Base-by-base conservation (phyloP, 495 filamentous ascomycete species). In the Gamarada debralockiae region DNA sequence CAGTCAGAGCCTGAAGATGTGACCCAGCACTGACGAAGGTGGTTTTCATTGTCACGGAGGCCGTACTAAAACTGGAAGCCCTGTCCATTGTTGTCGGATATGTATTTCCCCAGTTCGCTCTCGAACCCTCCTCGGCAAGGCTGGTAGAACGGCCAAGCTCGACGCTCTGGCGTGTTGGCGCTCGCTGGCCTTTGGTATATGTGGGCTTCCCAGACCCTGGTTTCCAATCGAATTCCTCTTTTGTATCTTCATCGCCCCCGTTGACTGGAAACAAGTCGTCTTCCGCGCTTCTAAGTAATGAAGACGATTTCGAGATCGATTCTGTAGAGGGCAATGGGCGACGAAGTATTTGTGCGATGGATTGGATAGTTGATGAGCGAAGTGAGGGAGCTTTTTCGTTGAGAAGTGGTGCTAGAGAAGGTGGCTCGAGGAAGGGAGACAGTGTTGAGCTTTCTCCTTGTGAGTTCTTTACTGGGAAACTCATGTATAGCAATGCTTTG, bases 401-500 rank as follows among this genome's bases (percentile, higher is more conserved):
- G 45, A 92, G 73, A 25, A 73, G 70, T 10, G 65, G 64, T 18
- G 65, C 64, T 10, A 80, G 65, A 23, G 75, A 65, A 22, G 73
- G 70, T 0, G 64, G 63, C 1, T 79, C 70, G 9, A 92, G 71
- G 52, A 90, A 92, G 2, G 73, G 72, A 3, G 85, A 88, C 20
- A 84, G 61, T 3, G 61, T 79, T 2, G 84, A 84, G 53, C 83
- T 73, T 58, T 87, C 84, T 50, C 75, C 68, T 45, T 79, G 73
- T 5, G 84, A 80, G 57, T 82, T 82, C 34, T 76, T 79, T 20
- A 78, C 65, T 0, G 95, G 92, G 50, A 83, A 87, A 61, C 90
- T 96, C 46, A 97, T 76, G 60, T 97, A 97, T n/a, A 99, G 74
- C 27, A 99, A 69, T 6, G 81, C 85, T 65, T 97, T 85, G 1